Conservation (phyloP, 2,329 filamentous ascomycete species). For the Aspergillus pseudotamarii region DNA sequence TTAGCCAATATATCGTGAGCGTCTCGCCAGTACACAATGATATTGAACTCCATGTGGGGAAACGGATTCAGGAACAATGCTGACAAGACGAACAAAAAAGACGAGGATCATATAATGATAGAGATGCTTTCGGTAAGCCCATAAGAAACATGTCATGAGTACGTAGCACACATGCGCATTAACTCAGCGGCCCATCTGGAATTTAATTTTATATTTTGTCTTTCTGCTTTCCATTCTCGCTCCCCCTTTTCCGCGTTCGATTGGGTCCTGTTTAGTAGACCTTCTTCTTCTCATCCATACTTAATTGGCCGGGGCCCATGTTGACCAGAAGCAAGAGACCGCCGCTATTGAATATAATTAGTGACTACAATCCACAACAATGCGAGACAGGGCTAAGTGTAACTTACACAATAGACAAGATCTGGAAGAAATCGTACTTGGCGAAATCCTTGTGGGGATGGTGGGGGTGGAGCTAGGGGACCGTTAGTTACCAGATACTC, state of each 20-base stretch:
- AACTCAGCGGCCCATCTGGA: neutral
- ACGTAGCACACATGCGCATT: neutral
- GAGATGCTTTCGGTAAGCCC: neutral
- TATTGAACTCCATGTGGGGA: neutral
- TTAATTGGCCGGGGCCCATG: slow-evolving; percentile 96
- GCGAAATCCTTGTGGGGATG: slow-evolving; percentile 99
- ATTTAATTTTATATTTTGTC: neutral
- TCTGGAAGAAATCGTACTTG: slow-evolving; percentile 99
- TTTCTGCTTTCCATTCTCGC: slow-evolving; percentile 5
- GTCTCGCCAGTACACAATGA: slow-evolving; percentile 1
- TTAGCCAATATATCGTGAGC: slow-evolving; percentile 1
- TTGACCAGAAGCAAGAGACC: slow-evolving; percentile 96
- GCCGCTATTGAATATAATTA: slow-evolving; percentile 54
- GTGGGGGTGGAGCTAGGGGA: slow-evolving; percentile 80
- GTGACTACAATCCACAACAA: neutral
- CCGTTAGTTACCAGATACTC: slow-evolving; percentile 18
- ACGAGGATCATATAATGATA: neutral
- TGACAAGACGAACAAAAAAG: neutral
- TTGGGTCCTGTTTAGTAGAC: slow-evolving; percentile 69
- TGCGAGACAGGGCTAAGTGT: neutral
- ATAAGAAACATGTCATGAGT: slow-evolving; percentile 1
- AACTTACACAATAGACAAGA: slow-evolving; percentile 88
- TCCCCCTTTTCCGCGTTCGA: neutral
- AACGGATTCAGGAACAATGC: neutral
- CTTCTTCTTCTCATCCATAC: slow-evolving; percentile 99